Conservation (phyloP, 2,329 filamentous ascomycete genomes). For the Lecanosticta acicola region DNA sequence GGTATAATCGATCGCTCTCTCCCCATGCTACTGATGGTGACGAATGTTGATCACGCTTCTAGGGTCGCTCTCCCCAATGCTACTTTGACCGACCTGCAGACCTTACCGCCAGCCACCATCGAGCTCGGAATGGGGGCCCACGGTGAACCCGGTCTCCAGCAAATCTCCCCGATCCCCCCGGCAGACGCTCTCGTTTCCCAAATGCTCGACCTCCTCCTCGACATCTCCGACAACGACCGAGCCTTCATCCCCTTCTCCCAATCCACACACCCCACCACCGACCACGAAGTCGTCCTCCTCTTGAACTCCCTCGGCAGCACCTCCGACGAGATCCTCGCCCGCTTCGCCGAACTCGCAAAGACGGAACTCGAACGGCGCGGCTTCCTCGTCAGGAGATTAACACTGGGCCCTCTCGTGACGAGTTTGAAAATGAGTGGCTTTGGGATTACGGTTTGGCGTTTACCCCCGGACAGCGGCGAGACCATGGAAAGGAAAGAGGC, state of each 20-base stretch:
- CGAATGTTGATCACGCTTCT: slow-evolving; percentile 9
- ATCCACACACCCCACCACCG: slow-evolving; percentile 25
- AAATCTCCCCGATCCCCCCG: slow-evolving; percentile 45
- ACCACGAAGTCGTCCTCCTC: slow-evolving; percentile 33
- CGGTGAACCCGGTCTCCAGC: slow-evolving; percentile 58
- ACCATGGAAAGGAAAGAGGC: slow-evolving; percentile 25
- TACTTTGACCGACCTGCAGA: slow-evolving; percentile 57
- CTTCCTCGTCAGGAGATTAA: slow-evolving; percentile 31
- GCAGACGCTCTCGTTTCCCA: slow-evolving; percentile 30
- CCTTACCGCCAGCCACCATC: slow-evolving; percentile 47
- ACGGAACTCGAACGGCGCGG: slow-evolving; percentile 28
- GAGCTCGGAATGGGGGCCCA: slow-evolving; percentile 64
- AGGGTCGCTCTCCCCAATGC: slow-evolving; percentile 40
- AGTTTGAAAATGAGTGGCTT: slow-evolving; percentile 37
- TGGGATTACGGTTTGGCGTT: slow-evolving; percentile 35
- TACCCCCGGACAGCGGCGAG: slow-evolving; percentile 30
- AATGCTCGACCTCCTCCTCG: slow-evolving; percentile 34
- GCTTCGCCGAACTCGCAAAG: slow-evolving; percentile 33
- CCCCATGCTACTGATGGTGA: background rate
- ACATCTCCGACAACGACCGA: slow-evolving; percentile 31
- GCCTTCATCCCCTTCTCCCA: slow-evolving; percentile 35
- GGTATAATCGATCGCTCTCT: slow-evolving; percentile 17
- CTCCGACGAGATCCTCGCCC: slow-evolving; percentile 33
- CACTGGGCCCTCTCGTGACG: slow-evolving; percentile 33
- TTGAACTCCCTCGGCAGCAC: slow-evolving; percentile 35